phyloP scores from a whole-genome alignment of 2,329 filamentous ascomycete genomes.

The Cryphonectria radicalis region DNA sequence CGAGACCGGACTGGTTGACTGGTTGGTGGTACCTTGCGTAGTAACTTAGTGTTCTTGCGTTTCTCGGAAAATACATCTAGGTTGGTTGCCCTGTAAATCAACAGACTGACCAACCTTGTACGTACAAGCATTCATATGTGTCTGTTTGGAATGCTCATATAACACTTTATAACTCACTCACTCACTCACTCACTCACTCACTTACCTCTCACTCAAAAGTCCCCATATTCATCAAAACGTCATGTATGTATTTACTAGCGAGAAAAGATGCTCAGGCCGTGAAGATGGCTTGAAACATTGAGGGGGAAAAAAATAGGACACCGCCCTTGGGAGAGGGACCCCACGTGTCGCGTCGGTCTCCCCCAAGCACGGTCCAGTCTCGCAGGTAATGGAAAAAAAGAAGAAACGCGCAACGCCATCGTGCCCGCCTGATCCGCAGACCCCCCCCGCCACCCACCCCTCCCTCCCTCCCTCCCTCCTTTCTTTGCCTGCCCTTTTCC shows the following conservation, averaged over 20 bases:
- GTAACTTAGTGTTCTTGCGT: neutral
- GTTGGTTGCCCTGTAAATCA: neutral
- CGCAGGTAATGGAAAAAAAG: conserved; percentile 11
- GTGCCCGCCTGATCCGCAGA: neutral
- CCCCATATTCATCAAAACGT: conserved; percentile 5
- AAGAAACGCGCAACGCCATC: conserved; percentile 13
- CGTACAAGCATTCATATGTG: neutral
- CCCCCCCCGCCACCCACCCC: neutral
- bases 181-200: neutral
- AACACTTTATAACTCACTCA: too few relatives aligned
- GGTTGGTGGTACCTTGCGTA: neutral
- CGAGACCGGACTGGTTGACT: neutral
- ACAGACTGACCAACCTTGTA: neutral
- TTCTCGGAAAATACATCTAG: neutral
- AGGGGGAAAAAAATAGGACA: neutral
- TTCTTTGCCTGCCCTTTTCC: neutral
- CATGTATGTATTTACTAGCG: conserved; percentile 12
- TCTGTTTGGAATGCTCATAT: neutral
- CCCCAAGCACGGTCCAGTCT: neutral
- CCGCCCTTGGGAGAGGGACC: neutral
- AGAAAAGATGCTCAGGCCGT: neutral
- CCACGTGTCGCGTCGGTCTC: neutral
- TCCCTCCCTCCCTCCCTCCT: neutral
- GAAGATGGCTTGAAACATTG: neutral
- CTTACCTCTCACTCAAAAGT: too few relatives aligned